phyloP scores from a whole-genome alignment of 768 basidiomycete species.

The Dacryopinax spathularia region DNA sequence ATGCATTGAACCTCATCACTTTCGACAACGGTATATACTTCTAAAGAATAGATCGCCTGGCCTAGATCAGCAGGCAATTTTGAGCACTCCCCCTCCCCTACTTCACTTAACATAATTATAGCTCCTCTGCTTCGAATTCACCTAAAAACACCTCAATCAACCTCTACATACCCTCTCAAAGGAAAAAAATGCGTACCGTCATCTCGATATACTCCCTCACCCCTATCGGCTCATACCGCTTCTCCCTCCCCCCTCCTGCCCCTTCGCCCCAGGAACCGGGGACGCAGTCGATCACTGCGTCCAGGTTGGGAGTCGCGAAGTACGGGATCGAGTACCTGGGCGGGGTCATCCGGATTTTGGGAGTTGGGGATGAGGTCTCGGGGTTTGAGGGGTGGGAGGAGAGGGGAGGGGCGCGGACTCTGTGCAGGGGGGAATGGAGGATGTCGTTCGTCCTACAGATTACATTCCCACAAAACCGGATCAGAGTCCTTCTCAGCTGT shows the following conservation, averaged over 20 bases:
- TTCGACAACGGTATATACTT: background rate
- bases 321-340: slow-evolving; percentile 51
- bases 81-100: too few relatives aligned
- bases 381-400: too few relatives aligned
- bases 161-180: background rate
- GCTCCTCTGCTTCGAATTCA: background rate
- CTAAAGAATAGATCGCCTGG: too few relatives aligned
- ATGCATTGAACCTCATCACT: too few relatives aligned
- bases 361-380: slow-evolving; percentile 21
- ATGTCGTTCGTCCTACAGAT: slow-evolving; percentile 20
- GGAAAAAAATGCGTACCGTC: background rate
- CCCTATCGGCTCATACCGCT: slow-evolving; percentile 37
- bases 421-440: slow-evolving; percentile 22
- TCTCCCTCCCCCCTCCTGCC: slow-evolving; percentile 32
- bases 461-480: slow-evolving; percentile 34
- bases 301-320: slow-evolving; percentile 24
- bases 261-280: slow-evolving; percentile 39
- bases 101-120: background rate
- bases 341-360: slow-evolving; percentile 29
- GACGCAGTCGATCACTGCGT: slow-evolving; percentile 35
- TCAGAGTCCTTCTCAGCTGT: slow-evolving; percentile 38
- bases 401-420: slow-evolving; percentile 17
- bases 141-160: background rate
- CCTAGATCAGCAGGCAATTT: too few relatives aligned
- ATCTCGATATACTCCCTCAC: slow-evolving; percentile 25